A percentile compares a stretch with the other conserved stretches of the same genome.
These are phyloP conservation scores for Tephrocybe sp. DNA, from an alignment of 768 basidiomycete genomes.

Conservation along the genomic window DNA sequence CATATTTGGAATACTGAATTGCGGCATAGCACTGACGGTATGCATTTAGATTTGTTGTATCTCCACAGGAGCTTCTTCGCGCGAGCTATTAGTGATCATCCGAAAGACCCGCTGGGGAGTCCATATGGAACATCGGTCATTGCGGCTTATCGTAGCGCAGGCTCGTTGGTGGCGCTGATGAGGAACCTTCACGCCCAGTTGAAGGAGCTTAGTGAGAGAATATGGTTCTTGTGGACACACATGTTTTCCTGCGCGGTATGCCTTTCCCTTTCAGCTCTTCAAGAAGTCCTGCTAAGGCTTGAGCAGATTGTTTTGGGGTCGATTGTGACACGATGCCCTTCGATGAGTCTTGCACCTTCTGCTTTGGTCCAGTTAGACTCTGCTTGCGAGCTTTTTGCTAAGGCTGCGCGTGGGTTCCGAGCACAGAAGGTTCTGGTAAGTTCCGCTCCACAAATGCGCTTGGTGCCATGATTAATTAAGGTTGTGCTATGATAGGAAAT, in stretches of 20 bases:
- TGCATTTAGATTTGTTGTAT: slow-evolving; percentile 56
- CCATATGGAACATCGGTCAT: slow-evolving; percentile 73
- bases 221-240: slow-evolving; percentile 63
- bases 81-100: slow-evolving; percentile 68
- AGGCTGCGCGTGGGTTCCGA: slow-evolving; percentile 62
- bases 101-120: slow-evolving; percentile 70
- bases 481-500: slow-evolving; percentile 43
- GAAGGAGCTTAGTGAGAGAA: slow-evolving; percentile 59
- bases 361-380: slow-evolving; percentile 73
- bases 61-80: slow-evolving; percentile 75
- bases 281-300: background rate
- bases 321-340: slow-evolving; percentile 75
- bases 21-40: background rate
- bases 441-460: background rate
- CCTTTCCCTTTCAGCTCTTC: slow-evolving; percentile 12
- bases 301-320: slow-evolving; percentile 68
- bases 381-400: slow-evolving; percentile 71
- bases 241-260: slow-evolving; percentile 68
- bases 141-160: slow-evolving; percentile 71
- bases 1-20: background rate
- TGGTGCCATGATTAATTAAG: background rate
- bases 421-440: slow-evolving; percentile 64
- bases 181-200: slow-evolving; percentile 64
- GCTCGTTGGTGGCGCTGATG: slow-evolving; percentile 69
- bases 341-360: slow-evolving; percentile 75